These are phyloP conservation scores for Hanseniaspora vineae DNA, from an alignment of 805 yeast species.

Conservation along the genomic window DNA sequence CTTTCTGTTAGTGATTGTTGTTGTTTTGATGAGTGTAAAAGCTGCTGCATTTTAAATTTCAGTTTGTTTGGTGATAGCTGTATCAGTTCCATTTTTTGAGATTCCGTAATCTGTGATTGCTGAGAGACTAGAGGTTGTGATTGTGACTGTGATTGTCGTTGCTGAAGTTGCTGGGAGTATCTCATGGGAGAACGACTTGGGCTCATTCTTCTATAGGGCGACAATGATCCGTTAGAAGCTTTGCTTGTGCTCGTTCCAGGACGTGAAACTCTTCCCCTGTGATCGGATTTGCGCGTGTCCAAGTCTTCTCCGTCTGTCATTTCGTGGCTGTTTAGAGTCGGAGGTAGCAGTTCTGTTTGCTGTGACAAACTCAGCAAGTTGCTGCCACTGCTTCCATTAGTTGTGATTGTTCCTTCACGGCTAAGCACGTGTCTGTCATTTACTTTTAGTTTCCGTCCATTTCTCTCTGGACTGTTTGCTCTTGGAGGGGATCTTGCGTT, in stretches of 20 bases:
- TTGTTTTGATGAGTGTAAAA: constrained; percentile 18
- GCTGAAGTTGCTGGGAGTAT: neutral
- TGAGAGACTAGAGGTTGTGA: constrained; percentile 20
- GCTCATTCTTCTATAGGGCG: constrained; percentile 3
- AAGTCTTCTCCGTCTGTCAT: neutral
- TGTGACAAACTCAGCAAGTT: neutral
- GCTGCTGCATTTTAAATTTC: constrained; percentile 20
- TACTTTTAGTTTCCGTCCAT: no score
- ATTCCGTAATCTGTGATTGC: constrained; percentile 22
- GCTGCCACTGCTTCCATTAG: no score
- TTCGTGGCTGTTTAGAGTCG: neutral
- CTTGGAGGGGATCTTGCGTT: no score
- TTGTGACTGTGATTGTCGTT: constrained; percentile 15
- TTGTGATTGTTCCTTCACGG: no score
- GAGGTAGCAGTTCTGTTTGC: neutral
- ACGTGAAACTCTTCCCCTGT: neutral
- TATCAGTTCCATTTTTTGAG: constrained; percentile 28
- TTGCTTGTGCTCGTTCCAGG: neutral
- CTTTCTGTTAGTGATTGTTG: constrained; percentile 23
- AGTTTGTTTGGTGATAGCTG: constrained; percentile 29
- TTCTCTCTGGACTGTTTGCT: no score
- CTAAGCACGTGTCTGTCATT: no score
- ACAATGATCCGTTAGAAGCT: constrained; percentile 2
- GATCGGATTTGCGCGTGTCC: constrained; percentile 1
- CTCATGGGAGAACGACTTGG: constrained; percentile 1